Evolutionary conservation across 2,329 filamentous ascomycete genomes (phyloP).

Genomic region (Pestalotiopsis sp.): DNA sequence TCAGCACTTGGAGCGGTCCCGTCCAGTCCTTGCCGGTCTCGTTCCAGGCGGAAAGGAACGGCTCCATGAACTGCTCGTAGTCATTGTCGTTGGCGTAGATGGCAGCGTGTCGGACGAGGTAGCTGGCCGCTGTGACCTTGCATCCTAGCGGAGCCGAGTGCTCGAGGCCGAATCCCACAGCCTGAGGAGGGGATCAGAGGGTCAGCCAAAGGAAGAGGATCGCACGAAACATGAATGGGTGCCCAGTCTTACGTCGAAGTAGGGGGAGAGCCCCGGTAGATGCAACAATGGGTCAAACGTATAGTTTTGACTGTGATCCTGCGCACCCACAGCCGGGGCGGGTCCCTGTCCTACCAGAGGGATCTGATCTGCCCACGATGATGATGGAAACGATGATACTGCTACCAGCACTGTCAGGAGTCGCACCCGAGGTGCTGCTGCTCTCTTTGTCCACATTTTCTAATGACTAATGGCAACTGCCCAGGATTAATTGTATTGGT

Average conservation of each 20-base stretch:
- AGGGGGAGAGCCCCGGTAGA: not conserved
- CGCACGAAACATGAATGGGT: not conserved
- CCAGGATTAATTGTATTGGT: no score
- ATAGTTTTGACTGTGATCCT: constrained; percentile 1
- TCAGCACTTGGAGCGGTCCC: constrained; percentile 58
- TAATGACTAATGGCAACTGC: no score
- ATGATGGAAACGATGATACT: not conserved
- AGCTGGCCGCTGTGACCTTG: constrained; percentile 53
- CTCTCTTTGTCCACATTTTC: not conserved
- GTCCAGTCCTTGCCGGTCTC: constrained; percentile 63
- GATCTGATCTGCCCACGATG: constrained; percentile 3
- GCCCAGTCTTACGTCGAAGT: constrained; percentile 1
- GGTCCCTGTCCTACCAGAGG: not conserved
- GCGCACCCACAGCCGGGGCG: not conserved
- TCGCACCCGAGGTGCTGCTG: not conserved
- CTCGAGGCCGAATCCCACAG: constrained; percentile 20
- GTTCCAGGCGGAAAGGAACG: constrained; percentile 59
- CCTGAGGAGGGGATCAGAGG: not conserved
- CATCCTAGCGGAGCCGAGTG: constrained; percentile 49
- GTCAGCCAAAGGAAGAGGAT: not conserved
- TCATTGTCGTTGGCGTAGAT: constrained; percentile 65
- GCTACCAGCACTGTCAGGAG: not conserved
- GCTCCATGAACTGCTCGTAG: constrained; percentile 59
- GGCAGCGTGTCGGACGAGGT: constrained; percentile 60
- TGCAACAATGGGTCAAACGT: constrained; percentile 5